Evolutionary conservation across 139 green algal species (phyloP).

Genomic region (Pleodorina starrii): DNA sequence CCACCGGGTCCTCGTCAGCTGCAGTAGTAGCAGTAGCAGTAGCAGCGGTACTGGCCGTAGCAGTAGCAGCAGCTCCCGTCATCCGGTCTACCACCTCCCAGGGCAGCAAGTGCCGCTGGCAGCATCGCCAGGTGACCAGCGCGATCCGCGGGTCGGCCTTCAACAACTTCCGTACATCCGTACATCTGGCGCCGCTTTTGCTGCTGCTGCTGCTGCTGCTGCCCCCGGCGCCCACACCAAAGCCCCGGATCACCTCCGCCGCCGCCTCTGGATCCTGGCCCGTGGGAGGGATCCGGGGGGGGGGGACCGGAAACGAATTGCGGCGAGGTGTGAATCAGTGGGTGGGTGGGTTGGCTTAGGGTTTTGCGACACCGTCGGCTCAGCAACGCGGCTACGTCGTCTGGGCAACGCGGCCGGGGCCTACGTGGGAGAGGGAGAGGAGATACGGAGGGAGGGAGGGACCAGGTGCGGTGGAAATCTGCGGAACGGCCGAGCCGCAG

Average conservation of each 20-base stretch:
- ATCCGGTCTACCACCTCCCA: background rate
- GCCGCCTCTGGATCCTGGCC: conserved; percentile 27
- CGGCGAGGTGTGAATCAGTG: too few species aligned
- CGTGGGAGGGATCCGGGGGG: background rate
- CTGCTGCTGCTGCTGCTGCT: background rate
- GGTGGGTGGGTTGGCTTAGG: too few species aligned
- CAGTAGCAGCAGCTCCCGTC: background rate
- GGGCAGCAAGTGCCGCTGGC: conserved; percentile 1
- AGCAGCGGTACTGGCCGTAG: background rate
- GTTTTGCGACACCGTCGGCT: too few species aligned
- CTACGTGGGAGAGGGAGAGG: too few species aligned
- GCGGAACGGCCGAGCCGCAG: too few species aligned
- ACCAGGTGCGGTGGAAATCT: too few species aligned
- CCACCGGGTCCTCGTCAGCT: too few species aligned
- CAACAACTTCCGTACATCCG: background rate
- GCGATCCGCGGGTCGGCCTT: background rate
- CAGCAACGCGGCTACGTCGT: too few species aligned
- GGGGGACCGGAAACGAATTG: background rate
- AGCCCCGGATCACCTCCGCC: background rate
- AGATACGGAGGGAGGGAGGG: too few species aligned
- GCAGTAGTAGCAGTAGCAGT: background rate
- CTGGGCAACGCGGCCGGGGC: too few species aligned
- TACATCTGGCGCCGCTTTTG: background rate
- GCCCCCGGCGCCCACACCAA: background rate
- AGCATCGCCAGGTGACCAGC: conserved; percentile 27